A percentile compares a stretch with the other conserved stretches of the same genome.
Evolutionary conservation across 2,329 filamentous ascomycete genomes (phyloP).

Genomic region (Hymenoscyphus linearis): DNA sequence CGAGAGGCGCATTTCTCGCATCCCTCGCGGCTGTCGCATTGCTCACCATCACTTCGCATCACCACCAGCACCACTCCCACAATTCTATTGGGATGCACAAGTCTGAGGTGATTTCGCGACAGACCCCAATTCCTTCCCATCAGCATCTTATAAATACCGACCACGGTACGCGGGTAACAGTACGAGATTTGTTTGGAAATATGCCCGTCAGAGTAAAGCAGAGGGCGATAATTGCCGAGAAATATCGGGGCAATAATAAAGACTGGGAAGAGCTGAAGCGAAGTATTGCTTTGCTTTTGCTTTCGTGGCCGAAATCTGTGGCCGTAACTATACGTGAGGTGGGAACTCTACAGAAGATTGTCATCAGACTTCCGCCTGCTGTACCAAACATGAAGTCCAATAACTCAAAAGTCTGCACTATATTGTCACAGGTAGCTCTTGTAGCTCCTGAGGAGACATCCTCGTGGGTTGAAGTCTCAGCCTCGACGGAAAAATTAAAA

Average conservation of each 20-base stretch:
- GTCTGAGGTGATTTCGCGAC: constrained; percentile 58
- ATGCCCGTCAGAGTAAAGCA: constrained; percentile 90
- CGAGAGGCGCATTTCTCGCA: constrained; percentile 69
- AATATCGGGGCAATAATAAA: constrained; percentile 44
- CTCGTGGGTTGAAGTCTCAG: constrained; percentile 68
- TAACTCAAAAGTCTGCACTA: constrained; percentile 36
- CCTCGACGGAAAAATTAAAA: constrained; percentile 54
- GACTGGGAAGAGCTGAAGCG: constrained; percentile 48
- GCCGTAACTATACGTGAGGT: constrained; percentile 54
- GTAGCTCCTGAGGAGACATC: constrained; percentile 45
- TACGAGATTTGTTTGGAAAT: constrained; percentile 79
- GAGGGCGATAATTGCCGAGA: constrained; percentile 51
- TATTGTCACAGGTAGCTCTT: constrained; percentile 63
- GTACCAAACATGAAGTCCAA: neutral
- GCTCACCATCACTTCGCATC: constrained; percentile 69
- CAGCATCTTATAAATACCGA: constrained; percentile 49
- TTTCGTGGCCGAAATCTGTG: constrained; percentile 59
- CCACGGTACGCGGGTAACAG: constrained; percentile 70
- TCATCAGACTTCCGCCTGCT: constrained; percentile 20
- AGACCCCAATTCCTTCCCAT: constrained; percentile 54
- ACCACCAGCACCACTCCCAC: constrained; percentile 52
- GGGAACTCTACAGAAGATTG: constrained; percentile 19
- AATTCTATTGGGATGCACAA: constrained; percentile 67
- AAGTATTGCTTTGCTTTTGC: constrained; percentile 56
- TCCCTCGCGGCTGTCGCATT: constrained; percentile 72